Evolutionary conservation across 2,329 filamentous ascomycete species (phyloP), one percentile per base, ranked within the genome.

Genomic region (Stachybotrys elegans): DNA sequence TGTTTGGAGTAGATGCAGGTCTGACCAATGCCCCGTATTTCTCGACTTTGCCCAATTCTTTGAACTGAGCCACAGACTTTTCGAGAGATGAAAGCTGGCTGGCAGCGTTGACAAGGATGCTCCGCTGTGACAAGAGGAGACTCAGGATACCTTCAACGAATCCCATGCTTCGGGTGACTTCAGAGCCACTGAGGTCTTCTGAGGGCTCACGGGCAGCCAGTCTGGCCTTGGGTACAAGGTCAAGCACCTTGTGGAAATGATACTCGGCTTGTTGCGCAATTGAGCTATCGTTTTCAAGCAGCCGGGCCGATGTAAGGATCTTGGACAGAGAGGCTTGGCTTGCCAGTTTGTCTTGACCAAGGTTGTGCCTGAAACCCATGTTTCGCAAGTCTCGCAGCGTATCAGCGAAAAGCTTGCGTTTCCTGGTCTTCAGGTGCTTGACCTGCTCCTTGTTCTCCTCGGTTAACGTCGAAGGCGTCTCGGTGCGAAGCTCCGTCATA

Each of bases 361-460:
- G 72, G 58, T 95, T 96, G 42, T 84, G 82, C 55, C 84, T 85
- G 55, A 98, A 79, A 4, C 93, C 93, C 92, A 98, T 97, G 45
- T 84, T 79, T 27, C 89, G 82, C 22, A 96, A 70, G 19, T 83
- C 80, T 57, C 88, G 91, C 50, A 98, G 70, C 0, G 87, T 91
- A 54, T 97, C 92, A 1, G 89, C 87, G 55, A 95, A 93, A 13
- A 97, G 76, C 54, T 90, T 91, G 35, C 89, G 82, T 68, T 98
- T 98, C 55, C 88, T 80, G 3, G 81, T 83, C 71, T 96, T 97
- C 53, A 97, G 79, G 61, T 96, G 88, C 63, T 94, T 91, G 48
- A 96, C 81, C 14, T 78, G 64, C 11, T 83, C 78, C 59, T 91
- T 92, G 63, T 93, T 96, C 35, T 95, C 91, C 21, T 95, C 88